Conservation (phyloP, 2,329 filamentous ascomycete genomes). For the Fusarium subtropicale region DNA sequence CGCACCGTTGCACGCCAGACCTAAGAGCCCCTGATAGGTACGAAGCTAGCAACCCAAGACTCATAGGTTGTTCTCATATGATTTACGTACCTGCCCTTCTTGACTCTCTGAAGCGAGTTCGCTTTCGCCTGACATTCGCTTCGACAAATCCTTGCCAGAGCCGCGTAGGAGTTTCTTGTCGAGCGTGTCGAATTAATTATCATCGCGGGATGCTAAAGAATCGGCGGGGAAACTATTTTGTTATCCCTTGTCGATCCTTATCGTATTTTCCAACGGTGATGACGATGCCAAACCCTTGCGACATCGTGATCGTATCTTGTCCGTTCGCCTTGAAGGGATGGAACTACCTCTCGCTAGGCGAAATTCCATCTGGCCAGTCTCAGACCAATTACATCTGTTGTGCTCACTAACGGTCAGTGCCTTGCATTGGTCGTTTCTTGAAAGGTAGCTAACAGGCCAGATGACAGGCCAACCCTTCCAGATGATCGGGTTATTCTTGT, state of each 20-base stretch:
- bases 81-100: constrained; percentile 32
- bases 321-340: constrained; percentile 14
- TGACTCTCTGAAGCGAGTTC: constrained; percentile 6
- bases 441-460: background rate
- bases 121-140: constrained; percentile 7
- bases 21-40: constrained; percentile 23
- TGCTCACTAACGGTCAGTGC: constrained; percentile 12
- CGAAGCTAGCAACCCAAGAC: background rate
- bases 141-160: background rate
- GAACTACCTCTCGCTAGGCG: constrained; percentile 2
- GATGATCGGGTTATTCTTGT: background rate
- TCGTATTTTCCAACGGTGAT: constrained; percentile 28
- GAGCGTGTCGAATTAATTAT: background rate
- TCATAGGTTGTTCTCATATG: constrained; percentile 3
- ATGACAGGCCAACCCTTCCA: constrained; percentile 11
- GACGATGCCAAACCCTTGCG: constrained; percentile 2
- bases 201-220: constrained; percentile 12
- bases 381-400: constrained; percentile 6
- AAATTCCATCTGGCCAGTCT: constrained; percentile 2
- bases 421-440: constrained; percentile 3
- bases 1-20: constrained; percentile 39
- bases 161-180: background rate
- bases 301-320: background rate
- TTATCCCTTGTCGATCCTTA: constrained; percentile 33
- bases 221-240: background rate